A percentile compares a stretch with the other conserved stretches of the same genome.
These are phyloP conservation scores for Mallotus repandus DNA, from an alignment of 441 rosid species.

Conservation along the genomic window DNA sequence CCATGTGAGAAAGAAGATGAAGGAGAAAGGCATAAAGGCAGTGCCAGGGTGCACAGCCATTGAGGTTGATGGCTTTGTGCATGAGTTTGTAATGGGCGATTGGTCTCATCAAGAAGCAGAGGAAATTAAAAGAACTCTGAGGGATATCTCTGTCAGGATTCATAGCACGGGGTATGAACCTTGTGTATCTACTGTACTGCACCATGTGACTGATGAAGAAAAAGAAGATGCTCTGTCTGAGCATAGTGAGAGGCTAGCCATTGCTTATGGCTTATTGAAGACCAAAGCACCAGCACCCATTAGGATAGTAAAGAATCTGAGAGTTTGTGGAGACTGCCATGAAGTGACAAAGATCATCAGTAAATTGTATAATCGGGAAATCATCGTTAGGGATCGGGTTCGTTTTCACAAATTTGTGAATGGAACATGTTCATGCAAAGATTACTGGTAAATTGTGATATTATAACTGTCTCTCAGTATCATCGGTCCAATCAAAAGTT, in stretches of 20 bases:
- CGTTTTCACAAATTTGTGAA: slow-evolving; percentile 29
- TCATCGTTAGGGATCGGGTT: slow-evolving; percentile 22
- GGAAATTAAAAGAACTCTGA: slow-evolving; percentile 13
- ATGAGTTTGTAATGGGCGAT: slow-evolving; percentile 27
- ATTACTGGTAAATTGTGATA: slow-evolving; percentile 17
- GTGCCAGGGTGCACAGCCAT: slow-evolving; percentile 27
- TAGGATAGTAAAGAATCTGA: slow-evolving; percentile 23
- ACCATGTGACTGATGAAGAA: slow-evolving; percentile 17
- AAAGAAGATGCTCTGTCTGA: slow-evolving; percentile 17
- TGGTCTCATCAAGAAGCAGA: slow-evolving; percentile 28
- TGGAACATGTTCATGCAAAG: slow-evolving; percentile 27
- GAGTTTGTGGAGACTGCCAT: slow-evolving; percentile 25
- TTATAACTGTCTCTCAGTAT: not conserved
- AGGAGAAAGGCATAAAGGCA: slow-evolving; percentile 22
- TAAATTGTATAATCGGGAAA: slow-evolving; percentile 22
- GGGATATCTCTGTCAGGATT: slow-evolving; percentile 9
- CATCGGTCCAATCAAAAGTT: not conserved
- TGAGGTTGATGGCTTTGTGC: slow-evolving; percentile 27
- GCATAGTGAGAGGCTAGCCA: slow-evolving; percentile 29
- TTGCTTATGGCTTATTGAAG: slow-evolving; percentile 27
- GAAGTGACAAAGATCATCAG: slow-evolving; percentile 25
- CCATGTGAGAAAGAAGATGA: slow-evolving; percentile 25
- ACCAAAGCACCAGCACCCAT: slow-evolving; percentile 18
- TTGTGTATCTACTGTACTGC: slow-evolving; percentile 12
- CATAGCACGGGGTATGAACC: slow-evolving; percentile 20